Evolutionary conservation across 2,329 filamentous ascomycete species (phyloP).

Genomic region (Acrocalymma vagum): DNA sequence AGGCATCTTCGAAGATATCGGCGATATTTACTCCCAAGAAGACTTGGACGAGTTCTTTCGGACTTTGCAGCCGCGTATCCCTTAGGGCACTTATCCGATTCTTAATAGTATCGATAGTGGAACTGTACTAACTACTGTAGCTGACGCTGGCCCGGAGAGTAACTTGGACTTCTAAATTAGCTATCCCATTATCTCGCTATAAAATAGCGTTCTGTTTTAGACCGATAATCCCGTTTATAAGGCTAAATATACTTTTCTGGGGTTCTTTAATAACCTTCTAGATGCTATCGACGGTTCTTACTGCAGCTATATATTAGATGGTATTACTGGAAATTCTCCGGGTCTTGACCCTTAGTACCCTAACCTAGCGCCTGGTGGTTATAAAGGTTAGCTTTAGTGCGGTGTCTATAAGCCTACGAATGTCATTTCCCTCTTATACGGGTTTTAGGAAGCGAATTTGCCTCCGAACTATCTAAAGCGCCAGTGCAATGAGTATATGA

Average conservation of each 20-base stretch:
- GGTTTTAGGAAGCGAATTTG: conserved; percentile 61
- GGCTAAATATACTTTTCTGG: conserved; percentile 16
- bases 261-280: conserved; percentile 25
- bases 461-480: conserved; percentile 59
- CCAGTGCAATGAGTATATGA: conserved; percentile 57
- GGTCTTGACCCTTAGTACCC: conserved; percentile 24
- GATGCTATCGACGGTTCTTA: conserved; percentile 26
- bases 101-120: conserved; percentile 38
- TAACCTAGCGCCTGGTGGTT: conserved; percentile 21
- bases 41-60: conserved; percentile 55
- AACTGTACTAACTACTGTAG: conserved; percentile 57
- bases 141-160: conserved; percentile 30
- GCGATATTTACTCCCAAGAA: conserved; percentile 53
- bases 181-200: conserved; percentile 27
- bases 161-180: conserved; percentile 25
- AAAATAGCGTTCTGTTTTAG: conserved; percentile 23
- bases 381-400: conserved; percentile 40
- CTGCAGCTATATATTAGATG: conserved; percentile 21
- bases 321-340: conserved; percentile 20
- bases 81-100: conserved; percentile 25
- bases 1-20: conserved; percentile 54
- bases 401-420: conserved; percentile 57
- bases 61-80: conserved; percentile 36
- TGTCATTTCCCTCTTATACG: conserved; percentile 63
- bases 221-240: conserved; percentile 18